Conservation (phyloP, 768 basidiomycete genomes). For the Lactarius psammicola region DNA sequence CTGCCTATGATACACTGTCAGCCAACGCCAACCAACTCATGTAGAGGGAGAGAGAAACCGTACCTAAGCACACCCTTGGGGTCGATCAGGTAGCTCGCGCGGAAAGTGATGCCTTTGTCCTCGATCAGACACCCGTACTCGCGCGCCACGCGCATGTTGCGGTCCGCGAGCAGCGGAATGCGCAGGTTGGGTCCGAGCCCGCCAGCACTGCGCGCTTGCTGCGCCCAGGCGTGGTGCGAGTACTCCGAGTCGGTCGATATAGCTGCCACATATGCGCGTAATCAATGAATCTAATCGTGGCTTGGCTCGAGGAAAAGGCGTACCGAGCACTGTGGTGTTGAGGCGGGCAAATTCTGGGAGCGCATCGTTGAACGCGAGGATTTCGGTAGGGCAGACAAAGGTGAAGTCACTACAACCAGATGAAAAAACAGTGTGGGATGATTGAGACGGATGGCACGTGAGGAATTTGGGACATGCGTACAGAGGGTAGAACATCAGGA, state of each 20-base stretch:
- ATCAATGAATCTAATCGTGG: background rate
- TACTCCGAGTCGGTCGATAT: conserved; percentile 90
- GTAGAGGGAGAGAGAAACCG: conserved; percentile 38
- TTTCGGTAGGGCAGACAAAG: conserved; percentile 93
- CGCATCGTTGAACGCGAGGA: conserved; percentile 91
- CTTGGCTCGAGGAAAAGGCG: conserved; percentile 21
- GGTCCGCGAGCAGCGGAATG: conserved; percentile 80
- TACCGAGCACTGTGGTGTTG: conserved; percentile 75
- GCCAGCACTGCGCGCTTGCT: conserved; percentile 77
- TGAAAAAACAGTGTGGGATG: background rate
- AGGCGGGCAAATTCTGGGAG: conserved; percentile 71
- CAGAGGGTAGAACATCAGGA: conserved; percentile 94
- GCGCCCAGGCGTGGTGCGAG: conserved; percentile 85
- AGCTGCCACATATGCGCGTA: conserved; percentile 38
- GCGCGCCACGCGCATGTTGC: conserved; percentile 72
- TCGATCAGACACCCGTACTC: conserved; percentile 89
- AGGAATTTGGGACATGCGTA: conserved; percentile 41
- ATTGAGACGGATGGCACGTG: background rate
- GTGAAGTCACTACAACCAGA: conserved; percentile 66
- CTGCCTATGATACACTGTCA: conserved; percentile 39
- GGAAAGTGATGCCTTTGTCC: conserved; percentile 83
- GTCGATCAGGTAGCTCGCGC: conserved; percentile 85
- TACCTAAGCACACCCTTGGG: conserved; percentile 69
- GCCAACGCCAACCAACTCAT: background rate
- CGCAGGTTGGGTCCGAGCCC: conserved; percentile 88